Base-by-base conservation (phyloP, 129 eudicot genomes). In the Flaveria linearis region DNA sequence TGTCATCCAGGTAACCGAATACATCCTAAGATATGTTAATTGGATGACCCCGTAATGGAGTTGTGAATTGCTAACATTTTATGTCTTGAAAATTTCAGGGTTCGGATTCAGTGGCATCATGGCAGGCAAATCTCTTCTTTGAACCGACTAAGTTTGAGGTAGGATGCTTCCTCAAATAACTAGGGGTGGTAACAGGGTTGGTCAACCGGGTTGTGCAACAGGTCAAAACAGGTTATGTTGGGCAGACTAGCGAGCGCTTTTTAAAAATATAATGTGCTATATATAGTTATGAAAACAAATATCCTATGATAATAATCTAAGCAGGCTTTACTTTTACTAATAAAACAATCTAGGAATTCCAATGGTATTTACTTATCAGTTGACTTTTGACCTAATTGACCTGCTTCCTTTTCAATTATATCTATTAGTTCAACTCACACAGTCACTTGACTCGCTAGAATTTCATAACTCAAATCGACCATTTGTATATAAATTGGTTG, bases 51-150 rank as follows among this genome's bases (percentile, higher is more conserved):
- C n/a, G 3, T 4, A 0, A 20, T 51, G 36, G 23, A 30, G 55
- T 46, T 53, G 16, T 46, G 8, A 69, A 15, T 53, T 58, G 68
- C 76, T 80, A 43, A 81, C 23, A 3, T 66, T 73, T 36, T n/a
- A 76, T 18, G n/a, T 36, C 47, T 33, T 55, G 16, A 17, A 12
- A 20, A 64, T 76, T 83, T 75, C 82, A 91, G 94, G 97, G 97
- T 75, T 91, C 97, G 6, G 94, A 91, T 69, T 88, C 97, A 0
- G 69, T 83, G 70, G 91, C 91, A 56, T 88, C 97, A 25, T 91
- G 97, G 97, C 97, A 91, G 53, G 87, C 97, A 58, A 91, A 91
- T 83, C 97, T 91, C 76, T 86, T 91, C 78, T 91, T 91, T 81
- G 97, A 91, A 61, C 97, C 97, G 0, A 83, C 88, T 20, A 83